Percentiles rank a stretch among this genome's conserved stretches.
Evolutionary conservation across 2,329 filamentous ascomycete genomes (phyloP).

Genomic region (Xylaria sp.): DNA sequence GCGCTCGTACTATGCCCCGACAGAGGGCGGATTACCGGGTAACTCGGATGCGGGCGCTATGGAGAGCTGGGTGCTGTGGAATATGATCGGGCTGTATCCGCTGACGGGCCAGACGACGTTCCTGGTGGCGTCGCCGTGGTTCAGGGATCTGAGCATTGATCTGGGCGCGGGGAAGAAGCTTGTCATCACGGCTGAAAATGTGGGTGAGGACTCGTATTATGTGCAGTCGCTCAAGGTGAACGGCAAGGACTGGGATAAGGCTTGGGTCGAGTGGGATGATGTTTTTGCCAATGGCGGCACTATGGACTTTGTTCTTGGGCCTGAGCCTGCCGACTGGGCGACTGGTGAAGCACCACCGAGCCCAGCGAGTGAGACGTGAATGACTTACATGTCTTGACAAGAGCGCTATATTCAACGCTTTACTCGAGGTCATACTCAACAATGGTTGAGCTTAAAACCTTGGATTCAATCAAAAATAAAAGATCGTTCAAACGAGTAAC

Average conservation of each 20-base stretch:
- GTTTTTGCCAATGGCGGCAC: slow-evolving; percentile 72
- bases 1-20: slow-evolving; percentile 67
- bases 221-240: slow-evolving; percentile 76
- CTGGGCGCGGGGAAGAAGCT: slow-evolving; percentile 67
- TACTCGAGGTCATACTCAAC: not conserved
- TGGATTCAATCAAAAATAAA: not conserved
- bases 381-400: not conserved
- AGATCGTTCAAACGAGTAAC: not conserved
- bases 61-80: slow-evolving; percentile 77
- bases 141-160: slow-evolving; percentile 67
- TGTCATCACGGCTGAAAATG: slow-evolving; percentile 64
- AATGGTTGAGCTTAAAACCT: not conserved
- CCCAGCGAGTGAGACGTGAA: slow-evolving; percentile 55
- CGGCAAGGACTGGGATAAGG: slow-evolving; percentile 68
- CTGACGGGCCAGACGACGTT: slow-evolving; percentile 76
- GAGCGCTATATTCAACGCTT: not conserved
- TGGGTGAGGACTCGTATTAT: slow-evolving; percentile 63
- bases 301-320: slow-evolving; percentile 72
- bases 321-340: slow-evolving; percentile 64
- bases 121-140: slow-evolving; percentile 73
- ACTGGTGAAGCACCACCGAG: slow-evolving; percentile 71
- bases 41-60: slow-evolving; percentile 79
- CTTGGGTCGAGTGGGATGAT: slow-evolving; percentile 74
- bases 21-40: slow-evolving; percentile 69
- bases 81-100: slow-evolving; percentile 75